These are phyloP conservation scores for Aspergillus homomorphus DNA, from an alignment of 495 filamentous ascomycete species.

Conservation along the genomic window DNA sequence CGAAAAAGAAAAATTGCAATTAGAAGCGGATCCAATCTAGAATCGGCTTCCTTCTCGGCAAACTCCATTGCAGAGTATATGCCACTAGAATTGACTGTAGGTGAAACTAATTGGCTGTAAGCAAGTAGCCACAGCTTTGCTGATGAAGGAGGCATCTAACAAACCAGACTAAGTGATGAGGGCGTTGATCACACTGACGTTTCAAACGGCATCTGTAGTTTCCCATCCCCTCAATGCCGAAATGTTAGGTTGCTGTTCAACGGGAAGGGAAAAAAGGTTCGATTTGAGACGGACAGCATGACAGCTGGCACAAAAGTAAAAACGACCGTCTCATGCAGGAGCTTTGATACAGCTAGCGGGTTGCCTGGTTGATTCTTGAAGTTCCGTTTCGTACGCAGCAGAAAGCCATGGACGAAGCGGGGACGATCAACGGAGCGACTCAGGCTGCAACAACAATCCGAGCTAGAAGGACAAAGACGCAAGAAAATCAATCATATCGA, in stretches of 20 bases:
- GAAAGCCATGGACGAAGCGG: constrained; percentile 30
- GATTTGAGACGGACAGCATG: constrained; percentile 38
- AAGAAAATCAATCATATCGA: constrained; percentile 20
- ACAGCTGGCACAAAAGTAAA: constrained; percentile 39
- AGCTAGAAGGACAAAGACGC: constrained; percentile 22
- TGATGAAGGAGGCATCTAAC: constrained; percentile 18
- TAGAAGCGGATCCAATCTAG: constrained; percentile 8
- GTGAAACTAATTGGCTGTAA: constrained; percentile 26
- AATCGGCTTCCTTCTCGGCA: constrained; percentile 9
- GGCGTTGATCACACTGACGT: constrained; percentile 19
- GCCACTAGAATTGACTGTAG: constrained; percentile 11
- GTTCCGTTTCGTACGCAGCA: constrained; percentile 18
- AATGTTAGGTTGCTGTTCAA: constrained; percentile 29
- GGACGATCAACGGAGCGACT: constrained; percentile 32
- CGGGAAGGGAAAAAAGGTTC: constrained; percentile 23
- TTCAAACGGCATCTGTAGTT: constrained; percentile 10
- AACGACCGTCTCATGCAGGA: constrained; percentile 40
- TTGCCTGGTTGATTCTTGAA: constrained; percentile 21
- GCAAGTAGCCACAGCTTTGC: constrained; percentile 16
- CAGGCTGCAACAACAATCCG: constrained; percentile 36
- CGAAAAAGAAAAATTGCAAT: constrained; percentile 14
- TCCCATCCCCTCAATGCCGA: constrained; percentile 13
- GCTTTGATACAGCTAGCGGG: constrained; percentile 29
- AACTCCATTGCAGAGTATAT: constrained; percentile 21
- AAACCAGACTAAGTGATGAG: constrained; percentile 20